Conservation (phyloP, 805 yeast species). For the Barnettozyma botsteinii region DNA sequence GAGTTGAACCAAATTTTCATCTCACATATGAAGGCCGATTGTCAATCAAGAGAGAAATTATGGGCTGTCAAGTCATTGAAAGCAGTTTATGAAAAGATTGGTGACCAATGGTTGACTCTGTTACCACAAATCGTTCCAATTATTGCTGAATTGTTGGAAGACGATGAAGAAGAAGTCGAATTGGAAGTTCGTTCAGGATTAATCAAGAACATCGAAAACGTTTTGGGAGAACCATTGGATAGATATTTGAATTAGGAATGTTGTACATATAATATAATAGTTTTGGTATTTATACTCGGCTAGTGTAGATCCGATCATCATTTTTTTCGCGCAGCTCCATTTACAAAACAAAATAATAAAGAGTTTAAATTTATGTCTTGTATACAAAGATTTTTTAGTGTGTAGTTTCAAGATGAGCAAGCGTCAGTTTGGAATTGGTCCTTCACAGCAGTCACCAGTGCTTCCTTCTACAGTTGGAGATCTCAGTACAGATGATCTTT, state of each 20-base stretch:
- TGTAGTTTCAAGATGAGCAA: slow-evolving; percentile 9
- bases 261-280: background rate
- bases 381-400: no score
- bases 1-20: slow-evolving; percentile 58
- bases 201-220: slow-evolving; percentile 86
- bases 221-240: slow-evolving; percentile 92
- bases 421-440: slow-evolving; percentile 3
- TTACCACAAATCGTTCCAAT: slow-evolving; percentile 93
- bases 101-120: slow-evolving; percentile 88
- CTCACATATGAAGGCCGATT: slow-evolving; percentile 60
- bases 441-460: slow-evolving; percentile 4
- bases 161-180: slow-evolving; percentile 92
- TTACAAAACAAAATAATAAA: no score
- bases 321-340: background rate
- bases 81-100: slow-evolving; percentile 80
- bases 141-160: slow-evolving; percentile 92
- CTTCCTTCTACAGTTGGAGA: slow-evolving; percentile 19
- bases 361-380: no score
- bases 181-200: slow-evolving; percentile 84
- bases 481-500: slow-evolving; percentile 17
- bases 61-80: slow-evolving; percentile 82
- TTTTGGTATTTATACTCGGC: background rate
- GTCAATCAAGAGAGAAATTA: slow-evolving; percentile 52
- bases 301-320: background rate
- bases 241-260: slow-evolving; percentile 48